Conservation (phyloP, 78 protist genomes). For the Ministeria vibrans region DNA sequence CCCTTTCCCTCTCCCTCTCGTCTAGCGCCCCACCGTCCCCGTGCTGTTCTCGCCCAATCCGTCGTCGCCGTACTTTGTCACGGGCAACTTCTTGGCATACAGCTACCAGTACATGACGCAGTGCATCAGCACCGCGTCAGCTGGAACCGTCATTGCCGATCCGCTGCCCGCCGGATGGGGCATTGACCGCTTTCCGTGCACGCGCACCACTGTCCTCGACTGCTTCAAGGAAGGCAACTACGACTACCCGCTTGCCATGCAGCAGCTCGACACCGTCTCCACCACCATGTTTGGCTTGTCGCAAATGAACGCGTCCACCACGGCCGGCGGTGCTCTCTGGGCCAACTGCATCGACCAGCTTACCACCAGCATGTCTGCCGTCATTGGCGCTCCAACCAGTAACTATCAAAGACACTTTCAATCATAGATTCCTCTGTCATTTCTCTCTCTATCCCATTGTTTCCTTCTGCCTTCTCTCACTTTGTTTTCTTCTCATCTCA, state of each 20-base stretch:
- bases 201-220: not conserved
- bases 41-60: not conserved
- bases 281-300: not conserved
- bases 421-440: no score
- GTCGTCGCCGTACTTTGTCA: not conserved
- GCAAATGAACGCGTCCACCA: no score
- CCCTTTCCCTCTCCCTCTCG: no score
- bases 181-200: conserved; percentile 1
- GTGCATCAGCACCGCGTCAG: not conserved
- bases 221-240: not conserved
- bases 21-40: not conserved
- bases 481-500: not conserved
- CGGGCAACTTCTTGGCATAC: not conserved
- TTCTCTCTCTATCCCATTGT: not conserved
- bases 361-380: no score
- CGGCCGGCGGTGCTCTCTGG: no score
- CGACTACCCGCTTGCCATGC: not conserved
- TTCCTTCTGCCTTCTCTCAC: not conserved
- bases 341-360: no score
- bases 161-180: not conserved
- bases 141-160: not conserved
- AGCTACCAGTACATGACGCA: not conserved
- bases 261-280: not conserved
- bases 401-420: no score
- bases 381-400: no score